Evolutionary conservation across 2,329 filamentous ascomycete species (phyloP).

Genomic region (Colletotrichum neosansevieriae): DNA sequence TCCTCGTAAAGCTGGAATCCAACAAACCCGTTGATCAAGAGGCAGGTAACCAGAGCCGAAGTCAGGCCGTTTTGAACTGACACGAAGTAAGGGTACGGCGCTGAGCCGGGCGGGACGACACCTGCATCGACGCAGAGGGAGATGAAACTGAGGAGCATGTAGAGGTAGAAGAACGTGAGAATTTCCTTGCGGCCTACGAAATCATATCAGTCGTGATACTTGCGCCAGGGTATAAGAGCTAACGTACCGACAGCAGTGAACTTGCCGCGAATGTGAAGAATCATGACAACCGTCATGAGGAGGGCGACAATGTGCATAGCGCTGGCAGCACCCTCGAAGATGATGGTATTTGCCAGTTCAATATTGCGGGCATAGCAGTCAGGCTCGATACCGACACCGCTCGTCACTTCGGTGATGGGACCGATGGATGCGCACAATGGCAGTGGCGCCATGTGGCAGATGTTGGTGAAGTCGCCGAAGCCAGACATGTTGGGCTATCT

Average conservation of each 20-base stretch:
- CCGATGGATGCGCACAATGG: conserved; percentile 91
- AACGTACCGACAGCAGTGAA: conserved; percentile 94
- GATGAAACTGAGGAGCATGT: conserved; percentile 88
- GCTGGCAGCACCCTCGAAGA: conserved; percentile 92
- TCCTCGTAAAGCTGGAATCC: conserved; percentile 99
- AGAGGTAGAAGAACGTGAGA: conserved; percentile 96
- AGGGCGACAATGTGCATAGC: conserved; percentile 93
- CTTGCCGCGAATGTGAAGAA: conserved; percentile 95
- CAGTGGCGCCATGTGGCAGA: conserved; percentile 87
- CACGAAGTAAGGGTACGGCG: conserved; percentile 90
- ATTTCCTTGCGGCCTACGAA: conserved; percentile 72
- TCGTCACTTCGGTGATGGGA: conserved; percentile 74
- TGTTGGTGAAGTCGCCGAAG: conserved; percentile 89
- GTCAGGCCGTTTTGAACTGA: conserved; percentile 86
- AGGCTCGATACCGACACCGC: conserved; percentile 83
- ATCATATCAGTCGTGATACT: background rate
- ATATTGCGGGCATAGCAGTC: conserved; percentile 95
- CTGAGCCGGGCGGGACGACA: conserved; percentile 85
- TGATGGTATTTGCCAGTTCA: conserved; percentile 97
- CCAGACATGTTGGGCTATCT: conserved; percentile 70
- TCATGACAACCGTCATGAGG: conserved; percentile 96
- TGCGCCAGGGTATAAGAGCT: background rate
- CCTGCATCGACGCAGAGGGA: conserved; percentile 94
- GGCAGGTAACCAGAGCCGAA: conserved; percentile 87
- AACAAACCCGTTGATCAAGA: conserved; percentile 97